Evolutionary conservation across 345 rosid species (phyloP), one percentile per base, ranked within the genome.

Genomic region (Psidium guajava): DNA sequence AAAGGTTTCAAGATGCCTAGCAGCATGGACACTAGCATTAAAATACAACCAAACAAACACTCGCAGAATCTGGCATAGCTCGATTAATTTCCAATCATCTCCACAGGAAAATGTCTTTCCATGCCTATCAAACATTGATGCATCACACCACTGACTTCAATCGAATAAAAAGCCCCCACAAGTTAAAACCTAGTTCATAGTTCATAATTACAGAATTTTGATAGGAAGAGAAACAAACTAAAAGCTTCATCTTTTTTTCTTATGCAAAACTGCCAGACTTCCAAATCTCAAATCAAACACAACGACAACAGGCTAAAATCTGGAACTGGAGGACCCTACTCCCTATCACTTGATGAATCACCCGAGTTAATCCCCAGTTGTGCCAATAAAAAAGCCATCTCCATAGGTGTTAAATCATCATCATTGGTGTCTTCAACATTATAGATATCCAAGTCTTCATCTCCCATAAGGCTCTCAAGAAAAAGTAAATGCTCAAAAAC

Each of bases 311-410:
- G 47, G 27, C 80, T 81, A 53, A 85, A 83, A 54, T 61, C 82
- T 83, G 54, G 55, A 77, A 85, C 58, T 86, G 83, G 59, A 90
- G 82, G 69, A 85, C 81, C 51, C 86, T 87, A 86, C 80, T 92
- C 94, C 89, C 93, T 89, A 87, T 93, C 95, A 84, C 92, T 93
- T 52, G 93, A 84, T 51, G 91, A 91, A 82, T 88, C 88, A 69
- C 92, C 87, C 89, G 86, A 58, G 82, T 55, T 91, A 84, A 89
- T 51, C 86, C 89, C 90, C 92, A 91, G 87, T 83, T 86, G 91
- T 88, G 89, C 89, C 83, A 93, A 87, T 85, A 91, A 88, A 69
- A 89, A 86, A 80, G 89, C 91, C 92, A 94, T 91, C 86, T 90
- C 92, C 84, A 91, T 56, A 81, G 92, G 82, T 57, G 88, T 86